Base-by-base conservation (phyloP, 2,329 filamentous ascomycete genomes). In the Pezicula carpinea region DNA sequence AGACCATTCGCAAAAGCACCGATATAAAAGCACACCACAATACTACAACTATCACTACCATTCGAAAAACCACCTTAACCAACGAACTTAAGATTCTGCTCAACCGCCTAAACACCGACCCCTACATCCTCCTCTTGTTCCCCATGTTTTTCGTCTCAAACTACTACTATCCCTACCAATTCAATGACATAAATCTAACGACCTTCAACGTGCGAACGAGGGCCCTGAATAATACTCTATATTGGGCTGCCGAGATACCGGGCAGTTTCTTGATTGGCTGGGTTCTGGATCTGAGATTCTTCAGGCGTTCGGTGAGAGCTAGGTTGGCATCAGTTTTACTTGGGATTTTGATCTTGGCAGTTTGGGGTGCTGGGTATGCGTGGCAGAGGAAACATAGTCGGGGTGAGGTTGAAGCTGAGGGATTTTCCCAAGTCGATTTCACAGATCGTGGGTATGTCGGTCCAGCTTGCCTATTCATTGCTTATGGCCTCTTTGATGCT, bases 391-490 rank as follows among this genome's bases (percentile, higher is more conserved):
- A 87, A 65, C 69, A 62, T 48, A 66, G 69, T 6, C 75, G 78
- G 23, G 59, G 61, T 22, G 8, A 26, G 4, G n/a, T 21, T 14
- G 7, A 15, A 3, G 34, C 31, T 18, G 32, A 11, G n/a, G n/a
- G n/a, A 6, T 35, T 35, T 35, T 15, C 18, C 15, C 33, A 10
- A 7, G 8, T 35, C 5, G 87, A 92, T 66, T 92, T 85, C 81
- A 75, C 72, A 3, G 73, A 81, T 48, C 67, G 72, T 29, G 79
- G 79, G 47, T 92, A 84, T 63, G 73, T 83, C 49, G 87, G 84
- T 0, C 86, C 87, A n/a, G 87, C 93, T 79, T 87, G 93, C 64
- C 69, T 95, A 43, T 93, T 89, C 71, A 87, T 95, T 60, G 89
- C 90, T 66, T 93, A 91, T 64, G 89, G 89, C 36, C 85, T 92